A percentile compares a stretch with the other conserved stretches of the same genome.
These are phyloP conservation scores for Pythium guiyangense DNA, from an alignment of 352 stramenopile species.

Conservation along the genomic window DNA sequence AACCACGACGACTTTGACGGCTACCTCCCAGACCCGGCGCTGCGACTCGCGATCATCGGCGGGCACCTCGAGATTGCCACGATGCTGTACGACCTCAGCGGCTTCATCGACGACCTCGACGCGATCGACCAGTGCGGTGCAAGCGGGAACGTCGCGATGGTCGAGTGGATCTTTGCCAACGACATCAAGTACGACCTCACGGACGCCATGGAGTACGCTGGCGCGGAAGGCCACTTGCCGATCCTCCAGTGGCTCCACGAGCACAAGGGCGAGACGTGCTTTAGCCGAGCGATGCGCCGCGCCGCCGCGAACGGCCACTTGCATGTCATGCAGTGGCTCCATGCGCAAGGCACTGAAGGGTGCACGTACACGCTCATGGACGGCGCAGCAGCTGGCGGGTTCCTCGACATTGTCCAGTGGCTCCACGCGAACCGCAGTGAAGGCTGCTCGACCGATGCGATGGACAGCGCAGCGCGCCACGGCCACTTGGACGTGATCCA, in stretches of 20 bases:
- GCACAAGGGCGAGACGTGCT: constrained; percentile 14
- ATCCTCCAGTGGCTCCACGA: constrained; percentile 23
- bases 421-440: constrained; percentile 9
- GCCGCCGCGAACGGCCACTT: constrained; percentile 18
- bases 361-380: constrained; percentile 21
- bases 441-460: constrained; percentile 8
- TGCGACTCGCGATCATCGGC: constrained; percentile 10
- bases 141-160: constrained; percentile 10
- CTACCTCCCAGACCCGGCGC: constrained; percentile 9
- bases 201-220: constrained; percentile 18
- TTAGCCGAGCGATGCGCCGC: constrained; percentile 10
- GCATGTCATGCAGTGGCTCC: constrained; percentile 19
- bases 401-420: constrained; percentile 17
- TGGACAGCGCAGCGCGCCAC: constrained; percentile 9
- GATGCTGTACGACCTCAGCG: constrained; percentile 9
- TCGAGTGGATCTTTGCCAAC: constrained; percentile 12
- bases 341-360: constrained; percentile 14
- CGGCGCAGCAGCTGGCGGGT: constrained; percentile 8
- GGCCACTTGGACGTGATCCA: constrained; percentile 18
- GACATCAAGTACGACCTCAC: constrained; percentile 12
- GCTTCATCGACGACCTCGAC: constrained; percentile 12
- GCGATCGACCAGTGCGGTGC: constrained; percentile 9
- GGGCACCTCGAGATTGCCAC: constrained; percentile 11
- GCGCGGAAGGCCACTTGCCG: constrained; percentile 15
- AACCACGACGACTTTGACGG: constrained; percentile 4